Conservation (phyloP, 768 basidiomycete species). For the Boletus coccyginus region DNA sequence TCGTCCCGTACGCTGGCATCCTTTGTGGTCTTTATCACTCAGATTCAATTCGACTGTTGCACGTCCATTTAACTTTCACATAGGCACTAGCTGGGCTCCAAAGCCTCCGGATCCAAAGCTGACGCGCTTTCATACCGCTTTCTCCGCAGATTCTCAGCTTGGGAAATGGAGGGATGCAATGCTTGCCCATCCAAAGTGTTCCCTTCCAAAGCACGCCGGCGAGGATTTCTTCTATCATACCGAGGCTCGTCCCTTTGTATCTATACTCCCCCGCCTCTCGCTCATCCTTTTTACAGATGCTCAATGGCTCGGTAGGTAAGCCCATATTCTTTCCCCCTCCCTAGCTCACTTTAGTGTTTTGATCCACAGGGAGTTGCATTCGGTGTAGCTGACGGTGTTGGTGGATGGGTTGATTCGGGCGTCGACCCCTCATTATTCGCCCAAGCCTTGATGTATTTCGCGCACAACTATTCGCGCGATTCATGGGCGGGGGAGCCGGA, state of each 20-base stretch:
- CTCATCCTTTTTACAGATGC: slow-evolving; percentile 52
- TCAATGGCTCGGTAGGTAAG: slow-evolving; percentile 68
- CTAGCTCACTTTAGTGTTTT: slow-evolving; percentile 22
- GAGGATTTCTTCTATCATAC: slow-evolving; percentile 69
- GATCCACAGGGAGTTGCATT: slow-evolving; percentile 64
- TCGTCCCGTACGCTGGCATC: no score
- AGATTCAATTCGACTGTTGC: slow-evolving; percentile 28
- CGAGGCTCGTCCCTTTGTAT: slow-evolving; percentile 45
- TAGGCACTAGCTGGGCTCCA: slow-evolving; percentile 76
- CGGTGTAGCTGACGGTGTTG: slow-evolving; percentile 91
- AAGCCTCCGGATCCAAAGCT: slow-evolving; percentile 53
- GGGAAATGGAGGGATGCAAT: slow-evolving; percentile 69
- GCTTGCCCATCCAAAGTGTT: slow-evolving; percentile 45
- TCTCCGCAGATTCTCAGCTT: slow-evolving; percentile 55
- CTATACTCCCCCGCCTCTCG: neutral
- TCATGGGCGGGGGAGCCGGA: slow-evolving; percentile 86
- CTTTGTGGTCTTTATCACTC: neutral
- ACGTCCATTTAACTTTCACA: slow-evolving; percentile 67
- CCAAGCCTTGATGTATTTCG: slow-evolving; percentile 88
- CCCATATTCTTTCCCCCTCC: slow-evolving; percentile 1
- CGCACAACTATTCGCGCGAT: slow-evolving; percentile 64
- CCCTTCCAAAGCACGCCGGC: slow-evolving; percentile 42
- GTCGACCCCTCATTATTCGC: slow-evolving; percentile 89
- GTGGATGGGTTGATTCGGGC: slow-evolving; percentile 83
- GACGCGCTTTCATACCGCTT: slow-evolving; percentile 41